Base-by-base conservation (phyloP, 1,284 basidiomycete species). In the Cryptococcus hybrid region DNA sequence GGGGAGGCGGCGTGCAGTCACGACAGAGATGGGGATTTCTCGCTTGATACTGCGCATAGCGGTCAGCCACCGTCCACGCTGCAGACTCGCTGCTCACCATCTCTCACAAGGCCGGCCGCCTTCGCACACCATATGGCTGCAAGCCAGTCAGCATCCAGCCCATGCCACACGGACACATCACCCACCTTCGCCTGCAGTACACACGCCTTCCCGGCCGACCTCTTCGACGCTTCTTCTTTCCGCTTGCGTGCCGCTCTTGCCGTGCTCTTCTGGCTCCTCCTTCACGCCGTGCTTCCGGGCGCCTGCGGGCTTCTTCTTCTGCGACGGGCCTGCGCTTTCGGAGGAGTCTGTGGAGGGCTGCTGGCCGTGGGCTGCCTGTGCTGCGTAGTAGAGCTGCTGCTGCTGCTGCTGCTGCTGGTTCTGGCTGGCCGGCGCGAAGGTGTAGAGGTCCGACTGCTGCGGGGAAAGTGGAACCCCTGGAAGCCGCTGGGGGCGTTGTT, bases 11-110 rank as follows among this genome's bases (percentile, higher is more conserved):
- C 53, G 84, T 84, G 70, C 92, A 90, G 77, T 93, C 90, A 70
- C 92, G 88, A 70, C 91, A 94, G 8, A 93, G 81, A 78, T 93
- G 89, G 0, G 89, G 63, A 93, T 94, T 73, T 92, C 91, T 55
- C 92, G 85, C 76, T 93, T 93, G 65, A 93, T 90, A 68, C 91
- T 93, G 69, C 42, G 58, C 7, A 40, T 42, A 56, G 56, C 54
- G 50, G 54, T 55, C 13, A 30, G 47, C 15, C 30, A 30, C 30
- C 30, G 30, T 30, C 30, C 30, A 30, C 30, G 30, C 30, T 30
- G 30, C n/a, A 30, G 49, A 47, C 15, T 5, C 11, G 46, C 12
- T 38, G 82, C 88, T 77, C 73, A 92, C 91, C 91, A 93, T 66
- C 91, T 85, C 68, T 92, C 88, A 76, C 91, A 93, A 4, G 91